These are phyloP conservation scores for Juglanconis sp. DNA, from an alignment of 2,329 filamentous ascomycete species.

Conservation along the genomic window DNA sequence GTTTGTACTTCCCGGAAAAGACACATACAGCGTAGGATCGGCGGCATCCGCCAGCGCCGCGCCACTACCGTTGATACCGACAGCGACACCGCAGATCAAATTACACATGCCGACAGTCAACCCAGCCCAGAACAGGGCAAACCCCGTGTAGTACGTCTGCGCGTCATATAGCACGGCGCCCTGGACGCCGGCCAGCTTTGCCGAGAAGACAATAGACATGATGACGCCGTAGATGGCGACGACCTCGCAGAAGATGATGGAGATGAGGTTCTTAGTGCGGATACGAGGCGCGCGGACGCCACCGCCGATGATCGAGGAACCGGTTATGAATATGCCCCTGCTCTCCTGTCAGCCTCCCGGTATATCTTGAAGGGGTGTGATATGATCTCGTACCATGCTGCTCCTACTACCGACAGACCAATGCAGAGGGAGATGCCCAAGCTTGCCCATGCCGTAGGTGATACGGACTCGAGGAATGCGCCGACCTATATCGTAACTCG, in stretches of 20 bases:
- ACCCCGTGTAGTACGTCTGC: slow-evolving; percentile 90
- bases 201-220: slow-evolving; percentile 97
- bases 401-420: slow-evolving; percentile 91
- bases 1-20: neutral
- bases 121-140: slow-evolving; percentile 92
- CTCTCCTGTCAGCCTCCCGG: neutral
- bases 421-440: slow-evolving; percentile 92
- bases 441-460: slow-evolving; percentile 90
- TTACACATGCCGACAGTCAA: slow-evolving; percentile 95
- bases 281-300: slow-evolving; percentile 96
- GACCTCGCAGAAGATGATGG: slow-evolving; percentile 99
- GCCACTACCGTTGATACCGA: slow-evolving; percentile 97
- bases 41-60: slow-evolving; percentile 94
- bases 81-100: slow-evolving; percentile 89
- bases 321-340: slow-evolving; percentile 99
- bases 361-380: neutral
- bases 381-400: slow-evolving; percentile 74
- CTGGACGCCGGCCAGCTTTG: slow-evolving; percentile 70
- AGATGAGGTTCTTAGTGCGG: slow-evolving; percentile 98
- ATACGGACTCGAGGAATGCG: slow-evolving; percentile 88
- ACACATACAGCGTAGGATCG: slow-evolving; percentile 77
- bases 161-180: slow-evolving; percentile 66
- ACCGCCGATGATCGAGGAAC: slow-evolving; percentile 93
- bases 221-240: slow-evolving; percentile 99
- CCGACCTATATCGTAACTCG: slow-evolving; percentile 62